phyloP scores from a whole-genome alignment of 805 yeast species.

The Kodamaea neixiangensis region DNA sequence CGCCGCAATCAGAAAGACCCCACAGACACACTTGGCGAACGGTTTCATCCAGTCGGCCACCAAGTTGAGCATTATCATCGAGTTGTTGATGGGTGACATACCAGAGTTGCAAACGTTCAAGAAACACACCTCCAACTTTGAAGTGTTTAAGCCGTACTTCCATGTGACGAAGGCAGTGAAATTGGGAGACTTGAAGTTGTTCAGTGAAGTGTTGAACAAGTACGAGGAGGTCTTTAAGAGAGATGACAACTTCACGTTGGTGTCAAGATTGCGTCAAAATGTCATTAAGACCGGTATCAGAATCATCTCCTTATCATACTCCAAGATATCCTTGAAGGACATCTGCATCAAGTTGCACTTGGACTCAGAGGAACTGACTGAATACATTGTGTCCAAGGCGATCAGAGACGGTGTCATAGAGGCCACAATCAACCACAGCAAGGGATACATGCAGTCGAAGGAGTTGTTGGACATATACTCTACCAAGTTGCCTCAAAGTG shows the following conservation, averaged over 20 bases:
- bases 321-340: constrained; percentile 87
- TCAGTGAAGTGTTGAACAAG: constrained; percentile 66
- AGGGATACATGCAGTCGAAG: constrained; percentile 87
- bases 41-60: constrained; percentile 91
- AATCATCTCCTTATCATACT: constrained; percentile 86
- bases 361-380: constrained; percentile 94
- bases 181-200: constrained; percentile 82
- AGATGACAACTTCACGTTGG: constrained; percentile 83
- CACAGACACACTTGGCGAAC: constrained; percentile 78
- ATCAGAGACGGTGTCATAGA: constrained; percentile 97
- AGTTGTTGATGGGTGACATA: constrained; percentile 93
- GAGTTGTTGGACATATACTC: constrained; percentile 87
- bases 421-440: constrained; percentile 87
- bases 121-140: constrained; percentile 55
- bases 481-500: constrained; percentile 80
- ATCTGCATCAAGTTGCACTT: constrained; percentile 89
- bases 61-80: constrained; percentile 84
- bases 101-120: constrained; percentile 86
- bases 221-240: constrained; percentile 62
- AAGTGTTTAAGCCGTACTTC: constrained; percentile 61
- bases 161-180: constrained; percentile 90
- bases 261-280: constrained; percentile 88
- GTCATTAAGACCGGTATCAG: constrained; percentile 98
- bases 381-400: constrained; percentile 94
- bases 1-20: constrained; percentile 95